Conservation (phyloP, 768 basidiomycete species). For the Cystobasidiopsis lactophilus region DNA sequence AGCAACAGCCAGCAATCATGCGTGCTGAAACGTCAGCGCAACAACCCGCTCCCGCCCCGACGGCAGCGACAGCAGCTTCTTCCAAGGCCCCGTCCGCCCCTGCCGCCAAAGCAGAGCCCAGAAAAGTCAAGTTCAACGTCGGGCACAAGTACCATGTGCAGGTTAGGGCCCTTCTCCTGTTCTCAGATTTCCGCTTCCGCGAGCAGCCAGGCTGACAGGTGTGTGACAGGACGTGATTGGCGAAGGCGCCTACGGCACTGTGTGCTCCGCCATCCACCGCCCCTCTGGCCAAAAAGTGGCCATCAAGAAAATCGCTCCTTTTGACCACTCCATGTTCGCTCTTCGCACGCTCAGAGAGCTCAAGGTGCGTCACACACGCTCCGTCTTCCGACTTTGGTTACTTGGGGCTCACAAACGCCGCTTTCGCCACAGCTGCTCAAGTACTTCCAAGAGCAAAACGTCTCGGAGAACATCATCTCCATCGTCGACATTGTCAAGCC, state of each 20-base stretch:
- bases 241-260: constrained; percentile 79
- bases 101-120: too few relatives aligned
- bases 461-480: constrained; percentile 46
- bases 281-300: constrained; percentile 67
- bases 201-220: too few relatives aligned
- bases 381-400: constrained; percentile 10
- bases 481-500: constrained; percentile 86
- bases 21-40: too few relatives aligned
- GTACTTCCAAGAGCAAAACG: constrained; percentile 31
- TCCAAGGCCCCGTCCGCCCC: too few relatives aligned
- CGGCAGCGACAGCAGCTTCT: too few relatives aligned
- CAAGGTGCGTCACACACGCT: constrained; percentile 60
- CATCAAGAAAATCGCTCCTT: constrained; percentile 87
- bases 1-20: too few relatives aligned
- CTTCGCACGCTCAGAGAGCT: constrained; percentile 65
- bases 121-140: too few relatives aligned
- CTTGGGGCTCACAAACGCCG: neutral
- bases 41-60: too few relatives aligned
- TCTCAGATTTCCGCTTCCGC: too few relatives aligned
- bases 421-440: constrained; percentile 42
- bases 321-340: constrained; percentile 41
- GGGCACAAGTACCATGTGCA: too few relatives aligned
- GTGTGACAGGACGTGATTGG: too few relatives aligned
- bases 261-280: constrained; percentile 30
- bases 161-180: too few relatives aligned